These are phyloP conservation scores for Botrytis porri DNA, from an alignment of 2,329 filamentous ascomycete species.

Conservation along the genomic window DNA sequence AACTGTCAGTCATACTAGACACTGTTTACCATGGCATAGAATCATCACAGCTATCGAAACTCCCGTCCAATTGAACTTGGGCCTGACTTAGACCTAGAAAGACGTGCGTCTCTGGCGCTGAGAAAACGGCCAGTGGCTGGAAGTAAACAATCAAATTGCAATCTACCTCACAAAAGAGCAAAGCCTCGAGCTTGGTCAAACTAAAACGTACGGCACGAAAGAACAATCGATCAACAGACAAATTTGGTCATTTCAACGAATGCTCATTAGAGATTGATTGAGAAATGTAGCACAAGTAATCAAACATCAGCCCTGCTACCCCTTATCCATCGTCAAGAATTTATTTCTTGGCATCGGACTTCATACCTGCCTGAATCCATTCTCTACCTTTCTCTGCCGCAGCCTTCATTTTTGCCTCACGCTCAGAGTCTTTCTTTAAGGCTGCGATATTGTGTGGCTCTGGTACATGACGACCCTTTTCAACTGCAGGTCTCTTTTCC, in stretches of 20 bases:
- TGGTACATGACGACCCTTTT: constrained; percentile 74
- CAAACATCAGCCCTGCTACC: neutral
- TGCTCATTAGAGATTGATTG: neutral
- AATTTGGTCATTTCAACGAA: neutral
- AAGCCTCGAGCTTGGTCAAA: neutral
- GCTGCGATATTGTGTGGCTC: constrained; percentile 60
- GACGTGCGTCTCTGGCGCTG: neutral
- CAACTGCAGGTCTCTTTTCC: constrained; percentile 64
- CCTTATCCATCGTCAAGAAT: neutral
- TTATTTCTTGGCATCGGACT: constrained; percentile 34
- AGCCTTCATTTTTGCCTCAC: constrained; percentile 53
- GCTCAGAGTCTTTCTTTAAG: constrained; percentile 40
- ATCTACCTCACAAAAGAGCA: neutral
- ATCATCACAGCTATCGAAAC: neutral
- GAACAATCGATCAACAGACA: neutral
- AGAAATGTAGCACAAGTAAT: too few species aligned
- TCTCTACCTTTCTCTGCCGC: constrained; percentile 49
- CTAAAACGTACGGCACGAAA: neutral
- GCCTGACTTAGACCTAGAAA: neutral
- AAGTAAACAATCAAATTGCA: neutral
- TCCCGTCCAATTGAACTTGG: neutral
- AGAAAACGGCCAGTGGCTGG: neutral
- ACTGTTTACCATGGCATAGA: neutral
- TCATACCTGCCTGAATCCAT: constrained; percentile 70
- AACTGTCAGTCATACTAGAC: neutral